Percentiles rank a stretch among this genome's conserved stretches.
Conservation (phyloP, 1,284 basidiomycete species). For the Mrakiaceae sp. region DNA sequence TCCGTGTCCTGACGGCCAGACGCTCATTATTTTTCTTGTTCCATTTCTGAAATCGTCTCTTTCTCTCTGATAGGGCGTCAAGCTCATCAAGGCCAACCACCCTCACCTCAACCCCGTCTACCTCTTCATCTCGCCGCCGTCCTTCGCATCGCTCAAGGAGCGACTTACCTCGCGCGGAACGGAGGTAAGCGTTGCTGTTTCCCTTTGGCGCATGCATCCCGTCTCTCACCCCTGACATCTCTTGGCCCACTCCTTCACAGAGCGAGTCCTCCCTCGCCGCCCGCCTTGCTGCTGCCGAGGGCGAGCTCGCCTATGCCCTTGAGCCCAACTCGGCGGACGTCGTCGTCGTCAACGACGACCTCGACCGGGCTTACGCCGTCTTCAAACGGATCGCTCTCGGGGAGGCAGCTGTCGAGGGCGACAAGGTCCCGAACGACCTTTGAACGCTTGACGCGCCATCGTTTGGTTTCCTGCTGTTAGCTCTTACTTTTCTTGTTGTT, state of each 20-base stretch:
- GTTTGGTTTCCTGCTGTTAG: no score
- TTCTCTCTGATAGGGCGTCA: constrained; percentile 55
- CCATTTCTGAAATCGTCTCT: constrained; percentile 3
- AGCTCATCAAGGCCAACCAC: constrained; percentile 66
- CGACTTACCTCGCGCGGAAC: constrained; percentile 75
- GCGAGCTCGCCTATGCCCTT: constrained; percentile 76
- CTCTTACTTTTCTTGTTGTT: no score
- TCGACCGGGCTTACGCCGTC: constrained; percentile 65
- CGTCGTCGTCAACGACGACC: constrained; percentile 83
- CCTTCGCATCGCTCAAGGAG: constrained; percentile 50
- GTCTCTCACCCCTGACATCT: background rate
- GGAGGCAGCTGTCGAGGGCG: constrained; percentile 41
- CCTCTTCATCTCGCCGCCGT: constrained; percentile 87
- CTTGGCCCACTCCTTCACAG: constrained; percentile 8
- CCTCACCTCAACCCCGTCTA: constrained; percentile 67
- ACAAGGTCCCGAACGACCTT: constrained; percentile 42
- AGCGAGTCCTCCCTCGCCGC: constrained; percentile 59
- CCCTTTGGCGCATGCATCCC: background rate
- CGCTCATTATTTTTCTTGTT: constrained; percentile 9
- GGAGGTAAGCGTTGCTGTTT: constrained; percentile 37
- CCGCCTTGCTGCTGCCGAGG: constrained; percentile 65
- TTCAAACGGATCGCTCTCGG: constrained; percentile 60
- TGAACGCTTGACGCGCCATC: no score
- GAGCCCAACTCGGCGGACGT: constrained; percentile 54
- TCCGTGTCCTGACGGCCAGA: no score